Evolutionary conservation across 2,329 filamentous ascomycete species (phyloP), one percentile per base, ranked within the genome.

Genomic region (Trichoderma sp.): DNA sequence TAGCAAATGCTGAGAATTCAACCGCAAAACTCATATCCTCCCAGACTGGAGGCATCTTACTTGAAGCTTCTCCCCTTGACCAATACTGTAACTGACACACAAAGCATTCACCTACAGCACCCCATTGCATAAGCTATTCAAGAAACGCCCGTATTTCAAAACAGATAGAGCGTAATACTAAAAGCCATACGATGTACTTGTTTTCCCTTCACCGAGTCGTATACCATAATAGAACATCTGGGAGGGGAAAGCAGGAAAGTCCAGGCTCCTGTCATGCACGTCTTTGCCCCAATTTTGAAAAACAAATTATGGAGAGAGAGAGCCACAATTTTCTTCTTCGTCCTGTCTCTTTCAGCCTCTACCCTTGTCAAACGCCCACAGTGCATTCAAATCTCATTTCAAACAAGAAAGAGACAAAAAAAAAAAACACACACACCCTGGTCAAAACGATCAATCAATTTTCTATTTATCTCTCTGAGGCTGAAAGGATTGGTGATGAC

Each of bases 371-470:
- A n/a, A 32, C 21, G 54, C n/a, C 51, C 61, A 65, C 61, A 65
- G 52, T 65, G 61, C 61, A 65, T 56, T 34, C 21, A 26, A 43
- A 30, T 16, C 51, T n/a, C 64, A 52, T 51, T 43, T 46, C 39
- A 8, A 30, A 28, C n/a, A 43, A 59, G 6, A 43, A 43, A 43
- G 39, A 43, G 14, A 18, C 1, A 39, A 6, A 39, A 39, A 39
- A 16, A n/a, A 43, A 43, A 8, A 16, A n/a, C 39, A 43, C 39
- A 43, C 39, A 26, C 39, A 5, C 39, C 46, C 60, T 18, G 28
- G 60, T 54, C 49, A 52, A 68, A 64, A 30, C 67, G 67, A 68
- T 68, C 59, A 65, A 60, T 68, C 67, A 68, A 43, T 43, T 49
- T 49, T 43, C 39, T 43, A 32, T 43, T 49, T 49, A n/a, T 43